Conservation (phyloP, 2,329 filamentous ascomycete species). For the Plenodomus biglobosus region DNA sequence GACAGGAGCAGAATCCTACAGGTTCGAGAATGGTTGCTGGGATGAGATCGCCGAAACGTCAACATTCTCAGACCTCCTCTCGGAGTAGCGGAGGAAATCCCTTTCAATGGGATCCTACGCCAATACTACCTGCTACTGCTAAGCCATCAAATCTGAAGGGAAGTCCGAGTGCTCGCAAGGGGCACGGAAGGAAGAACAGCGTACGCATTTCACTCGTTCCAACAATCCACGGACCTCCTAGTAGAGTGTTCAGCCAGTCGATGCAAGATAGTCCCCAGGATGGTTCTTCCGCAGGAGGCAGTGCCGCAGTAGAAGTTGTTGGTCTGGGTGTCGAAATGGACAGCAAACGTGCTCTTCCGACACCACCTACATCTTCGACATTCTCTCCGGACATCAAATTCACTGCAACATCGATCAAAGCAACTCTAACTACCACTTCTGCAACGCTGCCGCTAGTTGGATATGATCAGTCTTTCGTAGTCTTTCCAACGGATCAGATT, state of each 20-base stretch:
- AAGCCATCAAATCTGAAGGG: constrained; percentile 51
- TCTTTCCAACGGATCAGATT: constrained; percentile 15
- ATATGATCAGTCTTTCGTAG: constrained; percentile 31
- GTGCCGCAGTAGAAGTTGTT: constrained; percentile 6
- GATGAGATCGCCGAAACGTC: constrained; percentile 37
- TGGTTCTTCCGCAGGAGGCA: constrained; percentile 32
- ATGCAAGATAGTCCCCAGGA: constrained; percentile 45
- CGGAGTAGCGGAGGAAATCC: constrained; percentile 51
- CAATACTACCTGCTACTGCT: constrained; percentile 30
- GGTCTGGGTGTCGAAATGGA: constrained; percentile 17
- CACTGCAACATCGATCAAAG: constrained; percentile 36
- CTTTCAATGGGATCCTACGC: constrained; percentile 49
- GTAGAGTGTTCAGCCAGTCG: constrained; percentile 40
- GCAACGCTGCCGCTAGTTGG: constrained; percentile 43
- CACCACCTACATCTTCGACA: constrained; percentile 30
- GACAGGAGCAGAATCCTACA: constrained; percentile 32
- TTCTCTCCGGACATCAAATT: constrained; percentile 43
- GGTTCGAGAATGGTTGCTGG: constrained; percentile 36
- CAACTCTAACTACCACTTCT: constrained; percentile 47
- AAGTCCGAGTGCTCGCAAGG: constrained; percentile 49
- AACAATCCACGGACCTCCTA: constrained; percentile 45
- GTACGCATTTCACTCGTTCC: constrained; percentile 50
- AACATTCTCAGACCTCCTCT: constrained; percentile 45
- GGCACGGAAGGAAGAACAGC: constrained; percentile 49
- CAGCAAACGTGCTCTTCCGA: constrained; percentile 22